Conservation (phyloP, 495 filamentous ascomycete genomes). For the Xylaria scruposa region DNA sequence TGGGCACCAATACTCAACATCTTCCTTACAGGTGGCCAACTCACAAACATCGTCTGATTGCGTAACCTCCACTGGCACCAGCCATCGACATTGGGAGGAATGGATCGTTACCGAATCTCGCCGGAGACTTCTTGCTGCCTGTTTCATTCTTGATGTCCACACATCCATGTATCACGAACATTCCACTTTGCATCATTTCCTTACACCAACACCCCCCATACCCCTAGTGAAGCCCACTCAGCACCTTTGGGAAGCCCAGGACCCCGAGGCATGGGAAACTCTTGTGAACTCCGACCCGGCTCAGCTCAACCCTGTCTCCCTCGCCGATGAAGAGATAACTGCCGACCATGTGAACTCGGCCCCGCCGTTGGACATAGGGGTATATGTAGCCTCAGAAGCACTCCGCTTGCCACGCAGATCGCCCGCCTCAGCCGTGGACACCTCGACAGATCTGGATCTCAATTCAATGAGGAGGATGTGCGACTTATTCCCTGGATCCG, state of each 20-base stretch:
- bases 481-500: constrained; percentile 45
- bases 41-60: constrained; percentile 40
- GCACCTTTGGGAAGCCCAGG: constrained; percentile 49
- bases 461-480: constrained; percentile 44
- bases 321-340: constrained; percentile 41
- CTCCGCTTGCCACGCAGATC: constrained; percentile 47
- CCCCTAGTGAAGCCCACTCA: constrained; percentile 47
- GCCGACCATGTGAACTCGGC: constrained; percentile 38
- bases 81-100: constrained; percentile 49
- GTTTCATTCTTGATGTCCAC: constrained; percentile 59
- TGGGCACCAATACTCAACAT: constrained; percentile 54
- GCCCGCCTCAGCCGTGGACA: constrained; percentile 40
- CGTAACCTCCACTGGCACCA: constrained; percentile 31
- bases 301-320: constrained; percentile 34
- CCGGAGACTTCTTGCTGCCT: constrained; percentile 57
- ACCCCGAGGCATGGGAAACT: constrained; percentile 44
- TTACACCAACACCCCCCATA: constrained; percentile 40
- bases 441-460: constrained; percentile 36
- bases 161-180: constrained; percentile 56
- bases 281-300: constrained; percentile 35
- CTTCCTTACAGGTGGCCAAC: constrained; percentile 51
- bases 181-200: constrained; percentile 38
- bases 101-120: constrained; percentile 57
- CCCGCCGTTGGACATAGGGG: constrained; percentile 43
- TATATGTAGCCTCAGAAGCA: constrained; percentile 45